Evolutionary conservation across 1,139 yeast genomes (phyloP).

Genomic region (Lodderomyces parapsilosis): DNA sequence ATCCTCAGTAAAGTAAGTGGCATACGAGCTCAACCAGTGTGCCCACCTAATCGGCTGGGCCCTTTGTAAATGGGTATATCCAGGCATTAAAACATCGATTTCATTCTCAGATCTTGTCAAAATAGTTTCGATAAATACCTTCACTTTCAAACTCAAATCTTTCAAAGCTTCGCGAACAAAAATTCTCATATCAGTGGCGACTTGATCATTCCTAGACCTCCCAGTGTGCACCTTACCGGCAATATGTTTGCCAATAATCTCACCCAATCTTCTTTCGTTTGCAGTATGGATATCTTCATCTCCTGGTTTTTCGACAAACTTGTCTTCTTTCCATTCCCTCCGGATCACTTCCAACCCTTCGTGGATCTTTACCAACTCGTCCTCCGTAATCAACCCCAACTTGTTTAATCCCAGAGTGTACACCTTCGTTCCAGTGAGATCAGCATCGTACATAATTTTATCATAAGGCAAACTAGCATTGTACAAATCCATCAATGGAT

Average conservation of each 20-base stretch:
- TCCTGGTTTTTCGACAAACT: slow-evolving; percentile 80
- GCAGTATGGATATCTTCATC: slow-evolving; percentile 99
- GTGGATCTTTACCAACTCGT: slow-evolving; percentile 79
- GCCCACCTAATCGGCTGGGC: slow-evolving; percentile 99
- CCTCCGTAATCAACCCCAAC: slow-evolving; percentile 66
- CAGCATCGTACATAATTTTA: slow-evolving; percentile 91
- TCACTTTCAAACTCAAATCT: slow-evolving; percentile 57
- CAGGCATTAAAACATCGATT: slow-evolving; percentile 94
- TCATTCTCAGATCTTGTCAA: slow-evolving; percentile 77
- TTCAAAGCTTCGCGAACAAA: slow-evolving; percentile 79
- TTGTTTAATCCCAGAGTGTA: slow-evolving; percentile 86
- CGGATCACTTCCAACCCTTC: slow-evolving; percentile 70
- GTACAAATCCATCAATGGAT: slow-evolving; percentile 95
- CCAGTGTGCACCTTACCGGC: slow-evolving; percentile 99
- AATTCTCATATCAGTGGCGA: slow-evolving; percentile 96
- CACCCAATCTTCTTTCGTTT: slow-evolving; percentile 96
- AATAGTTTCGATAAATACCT: slow-evolving; percentile 63
- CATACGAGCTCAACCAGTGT: slow-evolving; percentile 93
- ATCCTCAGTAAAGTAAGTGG: slow-evolving; percentile 91
- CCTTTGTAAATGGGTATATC: slow-evolving; percentile 96
- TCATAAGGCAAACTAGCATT: slow-evolving; percentile 97
- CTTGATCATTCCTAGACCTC: slow-evolving; percentile 97
- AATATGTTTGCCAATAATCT: slow-evolving; percentile 85
- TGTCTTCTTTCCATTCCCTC: slow-evolving; percentile 75
- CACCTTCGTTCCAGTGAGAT: slow-evolving; percentile 88